phyloP scores from a whole-genome alignment of 2,329 filamentous ascomycete genomes.

The Pleomassaria siparia region DNA sequence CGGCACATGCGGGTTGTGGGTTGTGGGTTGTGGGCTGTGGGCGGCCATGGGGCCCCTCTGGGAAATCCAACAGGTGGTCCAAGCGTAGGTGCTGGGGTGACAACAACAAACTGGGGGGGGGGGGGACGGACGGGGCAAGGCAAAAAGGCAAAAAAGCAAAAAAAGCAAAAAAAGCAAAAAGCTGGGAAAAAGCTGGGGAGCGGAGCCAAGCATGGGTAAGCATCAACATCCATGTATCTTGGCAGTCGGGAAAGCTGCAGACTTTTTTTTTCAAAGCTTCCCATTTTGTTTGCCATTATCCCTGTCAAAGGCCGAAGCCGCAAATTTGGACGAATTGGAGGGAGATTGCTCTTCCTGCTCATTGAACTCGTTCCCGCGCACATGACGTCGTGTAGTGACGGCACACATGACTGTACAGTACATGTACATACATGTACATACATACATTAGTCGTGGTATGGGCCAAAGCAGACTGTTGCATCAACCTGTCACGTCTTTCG shows the following conservation, averaged over 20 bases:
- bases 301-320: conserved; percentile 21
- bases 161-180: too few relatives aligned
- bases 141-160: too few relatives aligned
- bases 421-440: too few relatives aligned
- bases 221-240: conserved; percentile 19
- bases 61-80: conserved; percentile 34
- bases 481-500: too few relatives aligned
- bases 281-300: too few relatives aligned
- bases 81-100: conserved; percentile 28
- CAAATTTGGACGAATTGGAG: conserved; percentile 27
- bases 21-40: neutral
- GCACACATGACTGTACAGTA: neutral
- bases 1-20: conserved; percentile 3
- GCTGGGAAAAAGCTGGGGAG: conserved; percentile 35
- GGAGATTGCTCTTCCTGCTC: conserved; percentile 19
- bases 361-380: too few relatives aligned
- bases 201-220: conserved; percentile 34
- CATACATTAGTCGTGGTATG: too few relatives aligned
- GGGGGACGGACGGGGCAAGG: too few relatives aligned
- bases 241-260: conserved; percentile 23
- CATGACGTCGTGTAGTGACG: conserved; percentile 3
- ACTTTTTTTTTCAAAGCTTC: too few relatives aligned
- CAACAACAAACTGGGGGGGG: conserved; percentile 23
- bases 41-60: conserved; percentile 11
- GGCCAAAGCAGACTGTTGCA: too few relatives aligned